Percentiles rank a stretch among this genome's conserved stretches.
These are phyloP conservation scores for Populus pruinosa DNA, from an alignment of 345 rosid genomes.

Conservation along the genomic window DNA sequence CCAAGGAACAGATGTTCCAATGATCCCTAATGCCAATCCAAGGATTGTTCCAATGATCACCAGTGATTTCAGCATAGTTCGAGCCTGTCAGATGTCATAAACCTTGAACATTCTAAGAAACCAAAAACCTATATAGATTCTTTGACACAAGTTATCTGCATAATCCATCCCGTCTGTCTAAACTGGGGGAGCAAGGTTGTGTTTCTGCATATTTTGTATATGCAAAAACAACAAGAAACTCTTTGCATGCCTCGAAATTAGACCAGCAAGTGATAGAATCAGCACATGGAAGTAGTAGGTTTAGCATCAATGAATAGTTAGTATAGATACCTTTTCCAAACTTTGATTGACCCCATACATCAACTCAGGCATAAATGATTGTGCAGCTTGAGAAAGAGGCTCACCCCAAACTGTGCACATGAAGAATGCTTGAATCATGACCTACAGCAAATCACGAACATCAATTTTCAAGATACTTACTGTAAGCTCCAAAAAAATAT, in stretches of 20 bases:
- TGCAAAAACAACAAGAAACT: not conserved
- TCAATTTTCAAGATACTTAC: not conserved
- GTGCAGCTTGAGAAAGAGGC: slow-evolving; percentile 94
- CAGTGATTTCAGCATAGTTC: slow-evolving; percentile 76
- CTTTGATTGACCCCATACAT: slow-evolving; percentile 60
- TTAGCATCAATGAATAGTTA: not conserved
- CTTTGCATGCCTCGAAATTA: not conserved
- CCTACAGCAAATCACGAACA: slow-evolving; percentile 26
- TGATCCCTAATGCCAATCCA: slow-evolving; percentile 52
- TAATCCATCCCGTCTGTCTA: not conserved
- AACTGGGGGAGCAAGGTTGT: not conserved
- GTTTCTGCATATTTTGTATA: not conserved
- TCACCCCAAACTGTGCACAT: slow-evolving; percentile 81
- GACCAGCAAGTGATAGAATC: not conserved
- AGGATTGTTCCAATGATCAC: slow-evolving; percentile 55
- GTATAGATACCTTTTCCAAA: slow-evolving; percentile 50
- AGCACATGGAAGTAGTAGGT: not conserved
- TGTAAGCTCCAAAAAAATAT: not conserved
- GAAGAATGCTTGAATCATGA: slow-evolving; percentile 69
- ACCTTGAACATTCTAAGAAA: slow-evolving; percentile 2
- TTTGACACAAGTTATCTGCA: not conserved
- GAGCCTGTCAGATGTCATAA: slow-evolving; percentile 49
- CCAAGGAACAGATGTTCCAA: slow-evolving; percentile 67
- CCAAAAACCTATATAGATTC: not conserved
- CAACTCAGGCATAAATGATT: slow-evolving; percentile 90